Percentiles rank a stretch among this genome's conserved stretches.
Conservation (phyloP, 495 filamentous ascomycete genomes). For the Jackrogersella minutella region DNA sequence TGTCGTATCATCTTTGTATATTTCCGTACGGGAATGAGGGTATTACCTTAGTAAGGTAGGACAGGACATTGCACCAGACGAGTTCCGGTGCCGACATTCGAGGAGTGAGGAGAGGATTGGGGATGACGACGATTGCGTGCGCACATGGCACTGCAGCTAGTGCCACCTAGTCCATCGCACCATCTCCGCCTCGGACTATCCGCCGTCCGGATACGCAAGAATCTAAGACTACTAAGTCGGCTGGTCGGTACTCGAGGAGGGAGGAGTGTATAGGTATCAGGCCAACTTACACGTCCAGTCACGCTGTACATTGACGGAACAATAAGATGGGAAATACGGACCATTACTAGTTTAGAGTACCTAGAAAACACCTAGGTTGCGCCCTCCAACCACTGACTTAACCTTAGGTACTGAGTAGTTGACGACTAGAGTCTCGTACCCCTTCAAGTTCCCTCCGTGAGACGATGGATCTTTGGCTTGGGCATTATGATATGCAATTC, state of each 20-base stretch:
- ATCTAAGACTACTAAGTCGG: not conserved
- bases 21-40: not conserved
- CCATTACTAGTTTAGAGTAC: no score
- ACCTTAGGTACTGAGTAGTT: not conserved
- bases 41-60: slow-evolving; percentile 26
- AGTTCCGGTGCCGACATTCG: slow-evolving; percentile 28
- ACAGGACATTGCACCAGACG: slow-evolving; percentile 24
- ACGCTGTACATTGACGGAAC: no score
- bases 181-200: slow-evolving; percentile 37
- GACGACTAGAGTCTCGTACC: not conserved
- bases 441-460: not conserved
- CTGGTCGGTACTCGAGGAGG: not conserved
- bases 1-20: slow-evolving; percentile 5
- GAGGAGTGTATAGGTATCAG: not conserved
- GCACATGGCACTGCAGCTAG: slow-evolving; percentile 34
- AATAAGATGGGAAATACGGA: no score
- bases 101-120: not conserved
- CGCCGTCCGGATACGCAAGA: slow-evolving; percentile 29
- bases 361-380: no score
- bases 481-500: no score
- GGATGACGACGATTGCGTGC: slow-evolving; percentile 35
- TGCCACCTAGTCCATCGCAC: slow-evolving; percentile 23
- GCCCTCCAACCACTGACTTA: no score
- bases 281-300: no score
- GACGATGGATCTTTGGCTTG: not conserved